phyloP scores from a whole-genome alignment of 805 yeast species.

The Saccharomycopsis sp. region DNA sequence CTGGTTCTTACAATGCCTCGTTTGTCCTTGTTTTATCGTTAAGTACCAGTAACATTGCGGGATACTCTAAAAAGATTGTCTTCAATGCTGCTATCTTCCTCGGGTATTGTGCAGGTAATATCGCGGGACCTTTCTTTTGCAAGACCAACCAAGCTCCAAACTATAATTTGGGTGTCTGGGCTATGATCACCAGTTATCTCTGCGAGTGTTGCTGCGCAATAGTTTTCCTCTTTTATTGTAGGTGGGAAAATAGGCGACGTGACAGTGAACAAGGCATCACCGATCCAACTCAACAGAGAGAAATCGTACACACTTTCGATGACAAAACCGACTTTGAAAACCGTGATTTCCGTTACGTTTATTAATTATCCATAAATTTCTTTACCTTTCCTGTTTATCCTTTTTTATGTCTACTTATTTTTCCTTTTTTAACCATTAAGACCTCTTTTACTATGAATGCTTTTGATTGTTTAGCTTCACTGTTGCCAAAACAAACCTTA shows the following conservation, averaged over 20 bases:
- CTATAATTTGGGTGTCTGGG: slow-evolving; percentile 35
- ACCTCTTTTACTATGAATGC: no score
- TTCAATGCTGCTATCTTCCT: slow-evolving; percentile 40
- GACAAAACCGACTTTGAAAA: slow-evolving; percentile 59
- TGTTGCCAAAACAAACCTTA: background rate
- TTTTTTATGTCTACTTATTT: background rate
- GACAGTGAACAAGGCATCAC: slow-evolving; percentile 31
- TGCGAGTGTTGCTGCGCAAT: slow-evolving; percentile 3
- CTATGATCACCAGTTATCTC: slow-evolving; percentile 29
- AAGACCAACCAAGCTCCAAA: slow-evolving; percentile 37
- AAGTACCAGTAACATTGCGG: slow-evolving; percentile 45
- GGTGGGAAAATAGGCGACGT: slow-evolving; percentile 44
- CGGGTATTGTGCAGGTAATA: slow-evolving; percentile 48
- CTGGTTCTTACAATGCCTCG: slow-evolving; percentile 33
- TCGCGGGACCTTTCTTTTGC: slow-evolving; percentile 50
- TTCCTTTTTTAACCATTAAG: no score
- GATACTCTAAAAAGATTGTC: slow-evolving; percentile 49
- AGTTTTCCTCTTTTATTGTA: slow-evolving; percentile 24
- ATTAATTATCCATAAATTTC: slow-evolving; percentile 25
- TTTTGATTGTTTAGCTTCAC: background rate
- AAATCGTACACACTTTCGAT: slow-evolving; percentile 37
- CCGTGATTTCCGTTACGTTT: slow-evolving; percentile 48
- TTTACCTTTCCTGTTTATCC: background rate
- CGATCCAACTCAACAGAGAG: slow-evolving; percentile 24
- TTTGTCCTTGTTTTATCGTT: slow-evolving; percentile 32